Evolutionary conservation across 257 asterid genomes (phyloP).

Genomic region (Solanum verrucosum): DNA sequence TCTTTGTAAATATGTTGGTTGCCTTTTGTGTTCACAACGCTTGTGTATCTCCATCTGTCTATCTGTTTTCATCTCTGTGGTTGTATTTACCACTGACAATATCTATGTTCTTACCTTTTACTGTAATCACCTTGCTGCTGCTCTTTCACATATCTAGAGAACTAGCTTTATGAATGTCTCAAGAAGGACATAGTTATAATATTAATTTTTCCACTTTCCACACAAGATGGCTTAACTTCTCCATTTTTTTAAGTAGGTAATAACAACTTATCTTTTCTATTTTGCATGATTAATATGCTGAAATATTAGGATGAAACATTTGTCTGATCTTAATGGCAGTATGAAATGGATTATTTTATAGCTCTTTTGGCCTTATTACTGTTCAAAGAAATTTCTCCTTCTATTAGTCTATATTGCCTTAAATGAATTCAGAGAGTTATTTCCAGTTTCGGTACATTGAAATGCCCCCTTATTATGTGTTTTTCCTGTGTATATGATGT

Average conservation of each 20-base stretch:
- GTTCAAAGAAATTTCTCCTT: not conserved
- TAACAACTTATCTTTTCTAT: not conserved
- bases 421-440: not conserved
- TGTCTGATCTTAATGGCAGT: not conserved
- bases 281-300: not conserved
- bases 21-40: not conserved
- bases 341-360: not conserved
- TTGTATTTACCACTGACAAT: not conserved
- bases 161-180: not conserved
- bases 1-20: not conserved
- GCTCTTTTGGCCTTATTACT: not conserved
- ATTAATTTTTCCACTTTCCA: not conserved
- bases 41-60: not conserved
- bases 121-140: not conserved
- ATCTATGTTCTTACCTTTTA: not conserved
- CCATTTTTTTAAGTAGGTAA: not conserved
- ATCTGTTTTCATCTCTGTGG: not conserved
- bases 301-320: not conserved
- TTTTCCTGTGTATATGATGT: not conserved
- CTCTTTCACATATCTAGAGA: not conserved
- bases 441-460: not conserved
- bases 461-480: not conserved
- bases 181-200: not conserved
- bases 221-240: not conserved
- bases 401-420: not conserved